phyloP scores from a whole-genome alignment of 2,329 filamentous ascomycete species.

The Eutypella sp. region DNA sequence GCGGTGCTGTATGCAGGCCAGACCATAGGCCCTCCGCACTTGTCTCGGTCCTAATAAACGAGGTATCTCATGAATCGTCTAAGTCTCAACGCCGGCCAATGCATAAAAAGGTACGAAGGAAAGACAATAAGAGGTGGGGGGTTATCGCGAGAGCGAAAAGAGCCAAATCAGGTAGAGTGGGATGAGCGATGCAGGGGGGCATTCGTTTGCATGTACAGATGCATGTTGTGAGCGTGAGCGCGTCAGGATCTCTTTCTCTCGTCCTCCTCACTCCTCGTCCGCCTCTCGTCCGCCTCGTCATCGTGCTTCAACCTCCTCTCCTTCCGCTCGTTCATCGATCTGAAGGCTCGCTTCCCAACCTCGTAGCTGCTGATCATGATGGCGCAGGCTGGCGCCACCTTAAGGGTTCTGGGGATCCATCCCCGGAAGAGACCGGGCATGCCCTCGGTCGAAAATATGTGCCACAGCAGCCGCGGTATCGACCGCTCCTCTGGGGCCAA shows the following conservation, averaged over 20 bases:
- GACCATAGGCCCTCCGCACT: neutral
- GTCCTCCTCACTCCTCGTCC: slow-evolving; percentile 1
- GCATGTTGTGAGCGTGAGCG: too few relatives aligned
- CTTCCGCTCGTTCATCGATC: slow-evolving; percentile 60
- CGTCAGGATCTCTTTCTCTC: too few relatives aligned
- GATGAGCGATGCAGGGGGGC: neutral
- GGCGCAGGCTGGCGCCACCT: slow-evolving; percentile 92
- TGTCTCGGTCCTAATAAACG: neutral
- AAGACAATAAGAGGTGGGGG: too few relatives aligned
- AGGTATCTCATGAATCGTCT: neutral
- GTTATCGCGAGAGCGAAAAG: too few relatives aligned
- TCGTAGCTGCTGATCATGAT: slow-evolving; percentile 99
- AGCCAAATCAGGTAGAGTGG: slow-evolving; percentile 3
- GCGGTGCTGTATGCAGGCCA: neutral
- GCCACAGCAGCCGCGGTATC: slow-evolving; percentile 80
- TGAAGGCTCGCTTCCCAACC: slow-evolving; percentile 84
- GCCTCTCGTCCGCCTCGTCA: neutral
- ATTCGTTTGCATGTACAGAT: too few relatives aligned
- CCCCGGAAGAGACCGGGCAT: slow-evolving; percentile 77
- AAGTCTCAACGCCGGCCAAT: slow-evolving; percentile 1
- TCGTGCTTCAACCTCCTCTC: slow-evolving; percentile 18
- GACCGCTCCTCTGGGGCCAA: slow-evolving; percentile 65
- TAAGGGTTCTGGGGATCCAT: slow-evolving; percentile 86
- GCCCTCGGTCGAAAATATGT: slow-evolving; percentile 87
- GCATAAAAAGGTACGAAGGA: too few relatives aligned